Evolutionary conservation across 768 basidiomycete genomes (phyloP), one percentile per base, ranked within the genome.

Genomic region (Lanmaoa pseudosensibilis): DNA sequence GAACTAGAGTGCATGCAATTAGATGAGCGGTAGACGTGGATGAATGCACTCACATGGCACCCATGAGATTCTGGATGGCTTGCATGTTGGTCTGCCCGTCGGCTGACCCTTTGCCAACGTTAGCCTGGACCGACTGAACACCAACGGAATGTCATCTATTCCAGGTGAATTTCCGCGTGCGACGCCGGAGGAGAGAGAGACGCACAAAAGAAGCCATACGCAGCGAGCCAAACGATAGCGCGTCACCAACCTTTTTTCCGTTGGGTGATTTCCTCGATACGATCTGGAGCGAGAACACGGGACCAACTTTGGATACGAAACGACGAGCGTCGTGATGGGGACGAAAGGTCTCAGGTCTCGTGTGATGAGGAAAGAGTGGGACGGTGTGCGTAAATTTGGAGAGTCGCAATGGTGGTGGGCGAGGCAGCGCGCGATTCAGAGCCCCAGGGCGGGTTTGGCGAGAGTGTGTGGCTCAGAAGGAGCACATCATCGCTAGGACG

Each of bases 221-320:
- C 78, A 3, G 84, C 78, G 74, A 94, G 85, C 87, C 89, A 95
- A 0, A 83, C 79, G 39, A 74, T 68, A 2, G 94, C 94, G 40
- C 82, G 75, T 64, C 78, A 81, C 87, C 85, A 87, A 0, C 87
- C 86, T 7, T 36, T 48, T 23, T 48, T 48, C 47, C 47, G 36
- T 6, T 36, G 16, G 47, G 36, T 11, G 7, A 94, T 78, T 73
- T 95, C 94, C 69, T 96, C 94, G 15, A 91, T 66, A 2, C 94
- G 74, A 67, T 97, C 94, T 92, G 91, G n/a, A 95, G 60, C 93
- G 92, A 96, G 65, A 95, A 96, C 7, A 94, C 74, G 0, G 90
- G 87, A 1, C 91, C 90, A 4, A 84, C 77, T 62, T 80, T 85
- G 7, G 84, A 80, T 4, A 94, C 81, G 57, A 96, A 48, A 15